Evolutionary conservation across 306 rosid genomes (phyloP).

Genomic region (Leucaena leucocephala): DNA sequence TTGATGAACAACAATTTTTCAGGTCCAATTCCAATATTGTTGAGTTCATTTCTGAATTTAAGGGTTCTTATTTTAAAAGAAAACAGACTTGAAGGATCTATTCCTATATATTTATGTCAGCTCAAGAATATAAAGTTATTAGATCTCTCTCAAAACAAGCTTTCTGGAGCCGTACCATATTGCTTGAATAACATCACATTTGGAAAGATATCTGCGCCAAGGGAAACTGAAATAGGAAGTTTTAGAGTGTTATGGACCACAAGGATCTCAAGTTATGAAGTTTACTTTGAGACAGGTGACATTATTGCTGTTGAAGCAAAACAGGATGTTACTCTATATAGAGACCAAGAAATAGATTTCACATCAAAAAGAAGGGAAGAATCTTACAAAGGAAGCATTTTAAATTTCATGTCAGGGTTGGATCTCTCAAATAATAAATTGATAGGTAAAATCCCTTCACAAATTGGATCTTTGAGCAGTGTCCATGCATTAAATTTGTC

Average conservation of each 20-base stretch:
- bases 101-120: background rate
- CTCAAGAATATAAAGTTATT: background rate
- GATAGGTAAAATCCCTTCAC: background rate
- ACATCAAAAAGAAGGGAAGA: conserved; percentile 16
- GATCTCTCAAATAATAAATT: conserved; percentile 30
- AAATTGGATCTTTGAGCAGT: background rate
- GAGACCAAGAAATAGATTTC: background rate
- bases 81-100: conserved; percentile 25
- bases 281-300: no score
- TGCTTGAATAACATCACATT: background rate
- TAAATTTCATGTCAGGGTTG: conserved; percentile 26
- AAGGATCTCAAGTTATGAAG: no score
- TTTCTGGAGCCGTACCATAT: background rate
- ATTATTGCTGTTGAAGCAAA: background rate
- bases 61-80: conserved; percentile 7
- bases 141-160: conserved; percentile 25
- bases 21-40: conserved; percentile 10
- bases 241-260: background rate
- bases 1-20: conserved; percentile 5
- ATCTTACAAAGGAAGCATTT: background rate
- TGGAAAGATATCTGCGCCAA: background rate
- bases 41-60: background rate
- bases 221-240: background rate
- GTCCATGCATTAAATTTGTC: conserved; percentile 6
- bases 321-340: background rate